Conservation (phyloP, 371 early-diverging fungal species). For the Mucor ambiguus region DNA sequence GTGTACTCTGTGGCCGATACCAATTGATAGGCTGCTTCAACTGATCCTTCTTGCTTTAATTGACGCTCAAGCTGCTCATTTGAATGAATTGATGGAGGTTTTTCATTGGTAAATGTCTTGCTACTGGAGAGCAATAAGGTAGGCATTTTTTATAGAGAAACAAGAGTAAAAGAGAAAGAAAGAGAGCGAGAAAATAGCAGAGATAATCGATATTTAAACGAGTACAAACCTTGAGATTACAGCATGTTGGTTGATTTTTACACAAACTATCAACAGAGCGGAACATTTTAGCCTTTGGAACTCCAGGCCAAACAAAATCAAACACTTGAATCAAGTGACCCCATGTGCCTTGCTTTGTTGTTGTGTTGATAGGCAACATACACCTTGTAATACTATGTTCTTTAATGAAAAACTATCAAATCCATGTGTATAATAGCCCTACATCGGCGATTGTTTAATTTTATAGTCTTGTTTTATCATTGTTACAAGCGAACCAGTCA, state of each 20-base stretch:
- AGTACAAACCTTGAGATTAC: neutral
- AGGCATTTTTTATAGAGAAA: constrained; percentile 12
- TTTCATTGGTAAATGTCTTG: constrained; percentile 3
- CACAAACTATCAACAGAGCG: constrained; percentile 2
- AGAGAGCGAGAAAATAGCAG: neutral
- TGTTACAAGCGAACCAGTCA: neutral
- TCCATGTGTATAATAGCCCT: neutral
- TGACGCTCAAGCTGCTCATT: constrained; percentile 8
- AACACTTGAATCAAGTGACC: constrained; percentile 15
- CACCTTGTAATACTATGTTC: neutral
- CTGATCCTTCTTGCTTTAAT: constrained; percentile 9
- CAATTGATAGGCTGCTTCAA: constrained; percentile 12
- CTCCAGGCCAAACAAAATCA: constrained; percentile 15
- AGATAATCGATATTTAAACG: constrained; percentile 11
- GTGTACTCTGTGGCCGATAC: constrained; percentile 16
- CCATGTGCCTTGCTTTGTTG: constrained; percentile 12
- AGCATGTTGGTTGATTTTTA: constrained; percentile 1
- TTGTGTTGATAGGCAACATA: constrained; percentile 1
- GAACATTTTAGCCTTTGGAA: constrained; percentile 5
- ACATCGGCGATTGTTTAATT: neutral
- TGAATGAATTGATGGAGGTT: neutral
- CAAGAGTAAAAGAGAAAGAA: neutral
- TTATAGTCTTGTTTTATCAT: neutral
- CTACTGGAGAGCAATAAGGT: constrained; percentile 7
- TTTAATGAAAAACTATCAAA: neutral